A percentile compares a stretch with the other conserved stretches of the same genome.
Evolutionary conservation across 768 basidiomycete species (phyloP).

Genomic region (Leccinellum rugosiceps): DNA sequence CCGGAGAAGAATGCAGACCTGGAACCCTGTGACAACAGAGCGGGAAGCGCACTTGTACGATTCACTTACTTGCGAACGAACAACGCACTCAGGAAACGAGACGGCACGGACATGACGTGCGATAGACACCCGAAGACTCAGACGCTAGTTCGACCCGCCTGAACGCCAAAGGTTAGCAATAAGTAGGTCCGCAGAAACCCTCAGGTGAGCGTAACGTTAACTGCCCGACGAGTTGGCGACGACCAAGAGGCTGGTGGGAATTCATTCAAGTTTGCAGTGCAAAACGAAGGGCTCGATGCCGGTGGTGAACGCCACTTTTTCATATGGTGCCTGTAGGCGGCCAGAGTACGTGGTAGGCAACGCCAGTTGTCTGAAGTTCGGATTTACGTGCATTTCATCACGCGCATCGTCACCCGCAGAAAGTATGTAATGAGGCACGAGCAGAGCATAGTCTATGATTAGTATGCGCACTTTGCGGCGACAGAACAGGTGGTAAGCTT

Average conservation of each 20-base stretch:
- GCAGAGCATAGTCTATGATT: too few relatives aligned
- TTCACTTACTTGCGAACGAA: background rate
- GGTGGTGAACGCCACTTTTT: background rate
- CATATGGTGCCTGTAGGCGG: background rate
- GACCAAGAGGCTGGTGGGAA: background rate
- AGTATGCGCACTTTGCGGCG: slow-evolving; percentile 63
- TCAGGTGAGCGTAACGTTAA: background rate
- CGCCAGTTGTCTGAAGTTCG: background rate
- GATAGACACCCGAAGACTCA: background rate
- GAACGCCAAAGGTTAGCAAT: background rate
- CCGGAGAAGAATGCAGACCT: background rate
- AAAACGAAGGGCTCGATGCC: background rate
- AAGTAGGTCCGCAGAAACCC: too few relatives aligned
- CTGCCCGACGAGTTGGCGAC: too few relatives aligned
- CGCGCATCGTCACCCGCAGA: too few relatives aligned
- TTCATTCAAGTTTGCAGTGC: background rate
- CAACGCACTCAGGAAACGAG: background rate
- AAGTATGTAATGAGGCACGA: too few relatives aligned
- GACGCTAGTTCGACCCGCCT: background rate
- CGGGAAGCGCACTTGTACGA: background rate
- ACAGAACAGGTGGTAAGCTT: slow-evolving; percentile 92
- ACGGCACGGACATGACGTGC: background rate
- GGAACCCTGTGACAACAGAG: background rate
- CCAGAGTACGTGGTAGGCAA: too few relatives aligned
- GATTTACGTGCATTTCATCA: too few relatives aligned